Conservation (phyloP, 2,329 filamentous ascomycete species). For the Fusarium chuoi region DNA sequence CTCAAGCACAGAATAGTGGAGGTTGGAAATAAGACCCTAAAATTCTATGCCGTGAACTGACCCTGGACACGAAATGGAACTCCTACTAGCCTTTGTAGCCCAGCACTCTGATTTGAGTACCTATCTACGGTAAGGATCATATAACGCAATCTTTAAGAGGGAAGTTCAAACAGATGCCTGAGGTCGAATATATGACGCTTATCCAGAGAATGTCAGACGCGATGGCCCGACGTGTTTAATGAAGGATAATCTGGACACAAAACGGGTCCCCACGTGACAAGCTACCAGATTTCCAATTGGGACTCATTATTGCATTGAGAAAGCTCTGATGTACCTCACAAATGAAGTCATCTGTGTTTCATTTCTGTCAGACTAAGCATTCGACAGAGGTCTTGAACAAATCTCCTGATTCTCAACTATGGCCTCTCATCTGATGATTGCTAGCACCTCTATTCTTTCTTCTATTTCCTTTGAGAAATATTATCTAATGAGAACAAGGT, state of each 20-base stretch:
- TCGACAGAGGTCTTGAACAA: not conserved
- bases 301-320: not conserved
- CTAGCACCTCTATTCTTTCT: not conserved
- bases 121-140: not conserved
- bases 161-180: not conserved
- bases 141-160: not conserved
- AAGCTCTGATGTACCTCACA: not conserved
- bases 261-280: slow-evolving; percentile 37
- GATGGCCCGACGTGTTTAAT: slow-evolving; percentile 7
- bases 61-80: slow-evolving; percentile 8
- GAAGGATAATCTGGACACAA: not conserved
- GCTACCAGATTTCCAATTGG: not conserved
- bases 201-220: not conserved
- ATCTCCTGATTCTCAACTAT: not conserved
- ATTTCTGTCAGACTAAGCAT: not conserved
- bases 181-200: not conserved
- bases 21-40: slow-evolving; percentile 8
- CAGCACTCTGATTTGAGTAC: not conserved
- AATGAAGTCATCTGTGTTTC: not conserved
- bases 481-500: not conserved
- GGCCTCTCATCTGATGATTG: not conserved
- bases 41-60: not conserved
- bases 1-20: not conserved
- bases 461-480: not conserved
- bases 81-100: slow-evolving; percentile 8